Evolutionary conservation across 352 stramenopile genomes (phyloP).

Genomic region (Phytopythium oedochilum): DNA sequence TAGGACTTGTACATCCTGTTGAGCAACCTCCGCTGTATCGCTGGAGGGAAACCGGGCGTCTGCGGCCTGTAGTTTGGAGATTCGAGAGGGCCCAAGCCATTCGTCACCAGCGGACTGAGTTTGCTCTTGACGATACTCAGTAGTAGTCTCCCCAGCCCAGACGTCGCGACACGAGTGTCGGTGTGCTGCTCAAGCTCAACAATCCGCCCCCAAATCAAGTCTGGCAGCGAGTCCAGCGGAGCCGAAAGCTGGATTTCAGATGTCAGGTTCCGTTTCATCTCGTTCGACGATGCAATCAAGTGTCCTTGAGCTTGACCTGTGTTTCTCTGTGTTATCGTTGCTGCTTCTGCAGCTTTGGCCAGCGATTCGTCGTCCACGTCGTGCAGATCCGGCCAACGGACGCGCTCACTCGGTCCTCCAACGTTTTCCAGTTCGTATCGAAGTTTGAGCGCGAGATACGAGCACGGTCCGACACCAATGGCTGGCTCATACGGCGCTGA

Average conservation of each 20-base stretch:
- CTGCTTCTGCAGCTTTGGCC: neutral
- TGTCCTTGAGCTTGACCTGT: neutral
- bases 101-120: conserved; percentile 23
- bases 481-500: neutral
- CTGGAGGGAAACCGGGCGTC: conserved; percentile 14
- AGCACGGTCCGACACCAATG: conserved; percentile 16
- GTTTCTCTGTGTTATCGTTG: neutral
- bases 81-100: neutral
- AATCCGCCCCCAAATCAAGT: conserved; percentile 56
- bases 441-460: conserved; percentile 31
- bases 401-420: conserved; percentile 30
- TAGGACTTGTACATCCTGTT: conserved; percentile 71
- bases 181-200: conserved; percentile 21
- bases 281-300: neutral
- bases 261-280: neutral
- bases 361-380: conserved; percentile 14
- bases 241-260: neutral
- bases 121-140: conserved; percentile 27
- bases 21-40: conserved; percentile 47
- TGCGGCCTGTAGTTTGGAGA: neutral
- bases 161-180: conserved; percentile 9
- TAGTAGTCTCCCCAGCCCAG: conserved; percentile 31
- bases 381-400: conserved; percentile 16
- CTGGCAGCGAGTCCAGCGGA: conserved; percentile 41
- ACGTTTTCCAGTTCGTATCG: conserved; percentile 21